phyloP scores from a whole-genome alignment of 2,329 filamentous ascomycete genomes.

The Mycosphaerelloides madeirae region DNA sequence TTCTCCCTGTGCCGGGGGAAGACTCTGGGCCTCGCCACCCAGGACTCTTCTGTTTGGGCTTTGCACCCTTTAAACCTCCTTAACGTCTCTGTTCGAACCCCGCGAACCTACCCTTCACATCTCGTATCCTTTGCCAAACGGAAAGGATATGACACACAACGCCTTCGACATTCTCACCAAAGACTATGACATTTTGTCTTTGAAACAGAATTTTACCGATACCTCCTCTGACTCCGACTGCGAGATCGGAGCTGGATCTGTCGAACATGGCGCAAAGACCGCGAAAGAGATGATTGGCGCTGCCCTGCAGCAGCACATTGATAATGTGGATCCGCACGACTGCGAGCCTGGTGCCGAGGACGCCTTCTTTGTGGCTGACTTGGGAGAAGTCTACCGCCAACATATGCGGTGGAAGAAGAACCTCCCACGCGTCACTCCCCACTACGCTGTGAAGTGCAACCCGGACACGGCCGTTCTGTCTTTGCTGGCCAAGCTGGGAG shows the following conservation, averaged over 20 bases:
- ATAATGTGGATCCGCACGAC: slow-evolving; percentile 75
- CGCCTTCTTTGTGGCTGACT: slow-evolving; percentile 95
- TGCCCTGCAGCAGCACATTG: slow-evolving; percentile 79
- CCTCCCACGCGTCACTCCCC: slow-evolving; percentile 85
- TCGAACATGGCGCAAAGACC: slow-evolving; percentile 47
- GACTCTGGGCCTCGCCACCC: slow-evolving; percentile 91
- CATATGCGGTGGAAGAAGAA: slow-evolving; percentile 97
- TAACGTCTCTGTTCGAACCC: slow-evolving; percentile 56
- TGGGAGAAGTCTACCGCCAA: slow-evolving; percentile 98
- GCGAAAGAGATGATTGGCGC: slow-evolving; percentile 80
- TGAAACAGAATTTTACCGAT: slow-evolving; percentile 29
- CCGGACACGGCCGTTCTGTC: slow-evolving; percentile 84
- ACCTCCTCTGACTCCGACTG: slow-evolving; percentile 18
- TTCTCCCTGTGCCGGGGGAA: slow-evolving; percentile 97
- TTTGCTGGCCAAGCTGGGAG: slow-evolving; percentile 81
- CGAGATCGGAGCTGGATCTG: slow-evolving; percentile 28
- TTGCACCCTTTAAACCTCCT: slow-evolving; percentile 91
- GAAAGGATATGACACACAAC: slow-evolving; percentile 67
- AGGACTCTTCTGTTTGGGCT: slow-evolving; percentile 69
- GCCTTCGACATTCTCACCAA: slow-evolving; percentile 50
- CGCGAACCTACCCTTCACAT: slow-evolving; percentile 16
- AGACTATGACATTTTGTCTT: slow-evolving; percentile 34
- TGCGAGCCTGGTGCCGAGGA: slow-evolving; percentile 94
- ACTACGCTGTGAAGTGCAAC: slow-evolving; percentile 99
- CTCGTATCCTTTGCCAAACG: slow-evolving; percentile 10